A percentile compares a stretch with the other conserved stretches of the same genome.
Conservation (phyloP, 2,329 filamentous ascomycete genomes). For the Fragosphaeria purpurea region DNA sequence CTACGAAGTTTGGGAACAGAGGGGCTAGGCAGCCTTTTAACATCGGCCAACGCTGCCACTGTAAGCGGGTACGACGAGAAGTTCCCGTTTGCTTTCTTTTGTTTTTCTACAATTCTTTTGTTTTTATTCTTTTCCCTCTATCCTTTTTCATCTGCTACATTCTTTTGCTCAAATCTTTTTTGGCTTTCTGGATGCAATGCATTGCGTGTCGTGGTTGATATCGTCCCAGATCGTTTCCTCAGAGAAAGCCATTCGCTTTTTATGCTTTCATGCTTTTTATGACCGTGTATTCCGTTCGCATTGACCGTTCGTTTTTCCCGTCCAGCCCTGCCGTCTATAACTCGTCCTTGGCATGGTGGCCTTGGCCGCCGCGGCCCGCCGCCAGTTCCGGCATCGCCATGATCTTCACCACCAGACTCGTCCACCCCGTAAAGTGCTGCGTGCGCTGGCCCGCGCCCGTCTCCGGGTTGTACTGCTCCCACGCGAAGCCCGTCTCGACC, state of each 20-base stretch:
- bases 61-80: no score
- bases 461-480: slow-evolving; percentile 96
- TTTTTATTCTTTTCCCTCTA: not conserved
- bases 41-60: no score
- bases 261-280: no score
- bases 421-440: slow-evolving; percentile 98
- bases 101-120: not conserved
- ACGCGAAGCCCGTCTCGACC: slow-evolving; percentile 88
- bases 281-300: no score
- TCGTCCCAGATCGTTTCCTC: no score
- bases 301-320: no score
- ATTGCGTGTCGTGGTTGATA: no score
- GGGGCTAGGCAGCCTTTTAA: slow-evolving; percentile 5
- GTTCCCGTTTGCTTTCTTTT: no score
- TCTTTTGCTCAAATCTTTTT: no score
- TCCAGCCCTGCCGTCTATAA: slow-evolving; percentile 22
- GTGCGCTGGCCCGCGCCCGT: slow-evolving; percentile 89
- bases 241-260: no score
- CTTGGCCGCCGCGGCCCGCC: slow-evolving; percentile 2
- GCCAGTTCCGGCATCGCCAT: slow-evolving; percentile 79
- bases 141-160: no score
- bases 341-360: slow-evolving; percentile 33
- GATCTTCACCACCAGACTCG: slow-evolving; percentile 93
- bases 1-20: slow-evolving; percentile 8
- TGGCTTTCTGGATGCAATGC: no score